A percentile compares a stretch with the other conserved stretches of the same genome.
Evolutionary conservation across 495 filamentous ascomycete genomes (phyloP).

Genomic region (Amorphotheca resinae): DNA sequence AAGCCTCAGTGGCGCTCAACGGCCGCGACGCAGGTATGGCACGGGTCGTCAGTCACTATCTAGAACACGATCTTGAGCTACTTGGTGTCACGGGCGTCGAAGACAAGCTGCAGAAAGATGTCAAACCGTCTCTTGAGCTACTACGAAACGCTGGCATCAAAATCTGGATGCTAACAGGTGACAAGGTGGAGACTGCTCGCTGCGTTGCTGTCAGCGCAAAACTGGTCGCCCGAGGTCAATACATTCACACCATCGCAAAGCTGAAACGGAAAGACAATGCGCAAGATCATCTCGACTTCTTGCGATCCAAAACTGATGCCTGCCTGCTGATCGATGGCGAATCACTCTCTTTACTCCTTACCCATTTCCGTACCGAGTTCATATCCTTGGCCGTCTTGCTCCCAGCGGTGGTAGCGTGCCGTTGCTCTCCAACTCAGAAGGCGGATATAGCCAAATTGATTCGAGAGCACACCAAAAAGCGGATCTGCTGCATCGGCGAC

Average conservation of each 20-base stretch:
- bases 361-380: slow-evolving; percentile 69
- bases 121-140: slow-evolving; percentile 87
- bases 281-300: slow-evolving; percentile 73
- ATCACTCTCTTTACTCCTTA: slow-evolving; percentile 70
- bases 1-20: slow-evolving; percentile 68
- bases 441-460: slow-evolving; percentile 88
- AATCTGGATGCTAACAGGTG: slow-evolving; percentile 99
- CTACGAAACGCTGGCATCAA: slow-evolving; percentile 98
- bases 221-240: slow-evolving; percentile 86
- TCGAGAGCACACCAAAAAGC: slow-evolving; percentile 80
- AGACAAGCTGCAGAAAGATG: slow-evolving; percentile 88
- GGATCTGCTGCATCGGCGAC: slow-evolving; percentile 92
- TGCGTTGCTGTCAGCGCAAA: slow-evolving; percentile 94
- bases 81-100: slow-evolving; percentile 96
- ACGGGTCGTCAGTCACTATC: slow-evolving; percentile 60
- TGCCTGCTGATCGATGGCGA: slow-evolving; percentile 94
- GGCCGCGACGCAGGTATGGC: slow-evolving; percentile 73
- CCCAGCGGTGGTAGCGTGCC: slow-evolving; percentile 88
- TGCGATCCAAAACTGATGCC: slow-evolving; percentile 75
- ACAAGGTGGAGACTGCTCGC: slow-evolving; percentile 96
- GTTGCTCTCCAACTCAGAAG: slow-evolving; percentile 95
- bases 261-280: slow-evolving; percentile 65
- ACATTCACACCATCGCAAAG: slow-evolving; percentile 88
- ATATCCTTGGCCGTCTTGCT: slow-evolving; percentile 78
- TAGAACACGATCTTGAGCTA: slow-evolving; percentile 83